These are phyloP conservation scores for Stenogyne calaminthoides DNA, from an alignment of 305 asterid genomes.

Conservation along the genomic window DNA sequence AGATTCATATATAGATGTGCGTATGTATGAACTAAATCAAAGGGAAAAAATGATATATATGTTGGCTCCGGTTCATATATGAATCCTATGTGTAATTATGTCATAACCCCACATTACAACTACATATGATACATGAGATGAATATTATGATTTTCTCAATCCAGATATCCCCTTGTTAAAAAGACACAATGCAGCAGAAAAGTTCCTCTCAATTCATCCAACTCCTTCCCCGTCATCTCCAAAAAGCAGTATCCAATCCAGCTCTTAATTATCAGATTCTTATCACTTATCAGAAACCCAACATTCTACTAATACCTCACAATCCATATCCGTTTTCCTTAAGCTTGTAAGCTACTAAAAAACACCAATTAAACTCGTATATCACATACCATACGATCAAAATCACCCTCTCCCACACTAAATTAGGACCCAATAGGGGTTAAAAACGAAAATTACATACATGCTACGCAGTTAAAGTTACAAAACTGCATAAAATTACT, in stretches of 20 bases:
- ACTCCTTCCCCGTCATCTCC: background rate
- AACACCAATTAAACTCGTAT: background rate
- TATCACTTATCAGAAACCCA: background rate
- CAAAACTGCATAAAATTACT: background rate
- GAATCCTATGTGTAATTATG: background rate
- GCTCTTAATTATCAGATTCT: background rate
- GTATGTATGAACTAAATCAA: background rate
- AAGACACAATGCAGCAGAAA: background rate
- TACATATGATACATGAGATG: background rate
- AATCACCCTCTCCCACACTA: background rate
- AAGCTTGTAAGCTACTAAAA: background rate
- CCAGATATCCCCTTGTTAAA: background rate
- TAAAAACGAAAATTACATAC: background rate
- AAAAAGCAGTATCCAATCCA: conserved; percentile 6
- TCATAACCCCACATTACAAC: background rate
- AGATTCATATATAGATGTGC: background rate
- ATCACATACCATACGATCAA: background rate
- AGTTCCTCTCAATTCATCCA: background rate
- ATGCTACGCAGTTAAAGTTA: background rate
- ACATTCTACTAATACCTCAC: background rate
- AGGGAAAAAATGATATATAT: background rate
- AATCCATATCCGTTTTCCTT: background rate
- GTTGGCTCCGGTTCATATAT: background rate
- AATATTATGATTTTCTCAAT: background rate
- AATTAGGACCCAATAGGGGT: background rate